Conservation (phyloP, 768 basidiomycete species). For the Mrakia blollopis region DNA sequence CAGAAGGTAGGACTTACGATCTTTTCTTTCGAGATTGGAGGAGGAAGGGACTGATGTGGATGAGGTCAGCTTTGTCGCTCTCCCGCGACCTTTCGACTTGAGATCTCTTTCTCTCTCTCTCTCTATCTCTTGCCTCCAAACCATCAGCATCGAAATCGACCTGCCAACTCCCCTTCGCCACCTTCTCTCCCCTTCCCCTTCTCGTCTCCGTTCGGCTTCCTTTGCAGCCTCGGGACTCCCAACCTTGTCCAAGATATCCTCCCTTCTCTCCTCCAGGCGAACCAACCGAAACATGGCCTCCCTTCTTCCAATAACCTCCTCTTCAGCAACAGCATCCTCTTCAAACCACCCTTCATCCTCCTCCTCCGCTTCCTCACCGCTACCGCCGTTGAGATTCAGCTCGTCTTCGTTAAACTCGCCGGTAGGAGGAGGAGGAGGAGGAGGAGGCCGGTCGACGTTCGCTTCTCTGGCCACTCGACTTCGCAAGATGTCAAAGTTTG, state of each 20-base stretch:
- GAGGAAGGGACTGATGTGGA: neutral
- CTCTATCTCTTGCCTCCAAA: neutral
- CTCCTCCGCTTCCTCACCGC: neutral
- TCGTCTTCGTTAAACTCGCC: neutral
- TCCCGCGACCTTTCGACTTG: neutral
- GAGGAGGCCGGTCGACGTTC: neutral
- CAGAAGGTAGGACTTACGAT: neutral
- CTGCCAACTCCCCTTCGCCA: neutral
- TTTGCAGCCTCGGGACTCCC: neutral
- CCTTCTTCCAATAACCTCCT: neutral
- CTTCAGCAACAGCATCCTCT: neutral
- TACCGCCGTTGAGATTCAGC: neutral
- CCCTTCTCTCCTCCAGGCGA: conserved; percentile 11
- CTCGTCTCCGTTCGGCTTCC: neutral
- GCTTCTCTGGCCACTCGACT: neutral
- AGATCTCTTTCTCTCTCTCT: neutral
- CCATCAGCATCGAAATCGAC: neutral
- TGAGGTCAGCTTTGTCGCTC: neutral
- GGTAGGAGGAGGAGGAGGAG: too few species aligned
- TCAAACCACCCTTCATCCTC: neutral
- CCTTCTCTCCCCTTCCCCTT: neutral
- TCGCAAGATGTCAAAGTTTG: conserved; percentile 26
- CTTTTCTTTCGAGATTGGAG: neutral
- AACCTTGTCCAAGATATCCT: neutral
- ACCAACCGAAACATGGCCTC: conserved; percentile 15